Percentiles rank a stretch among this genome's conserved stretches.
Conservation (phyloP, 1,284 basidiomycete species). For the Pseudozyma pruni region DNA sequence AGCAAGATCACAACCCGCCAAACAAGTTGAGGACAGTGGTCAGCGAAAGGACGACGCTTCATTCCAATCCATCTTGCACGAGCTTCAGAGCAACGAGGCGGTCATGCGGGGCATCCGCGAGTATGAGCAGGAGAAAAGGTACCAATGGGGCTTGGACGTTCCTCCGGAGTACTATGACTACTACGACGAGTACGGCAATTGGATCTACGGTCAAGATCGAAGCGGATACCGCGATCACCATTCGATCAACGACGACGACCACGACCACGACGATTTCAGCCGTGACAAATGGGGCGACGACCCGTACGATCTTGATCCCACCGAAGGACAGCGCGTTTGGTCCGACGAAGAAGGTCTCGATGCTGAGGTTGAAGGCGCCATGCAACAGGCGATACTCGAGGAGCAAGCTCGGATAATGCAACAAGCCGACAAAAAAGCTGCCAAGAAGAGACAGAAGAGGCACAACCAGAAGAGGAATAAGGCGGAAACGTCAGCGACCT, state of each 20-base stretch:
- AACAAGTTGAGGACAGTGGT: no score
- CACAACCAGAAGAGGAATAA: neutral
- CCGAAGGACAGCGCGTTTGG: neutral
- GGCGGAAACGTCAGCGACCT: neutral
- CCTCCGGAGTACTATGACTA: no score
- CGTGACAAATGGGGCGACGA: constrained; percentile 1
- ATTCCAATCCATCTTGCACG: no score
- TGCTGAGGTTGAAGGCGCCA: neutral
- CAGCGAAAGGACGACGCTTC: no score
- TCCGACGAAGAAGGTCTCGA: neutral
- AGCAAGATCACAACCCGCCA: no score
- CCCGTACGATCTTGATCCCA: neutral
- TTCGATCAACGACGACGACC: neutral
- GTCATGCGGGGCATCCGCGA: no score
- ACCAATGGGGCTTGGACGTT: no score
- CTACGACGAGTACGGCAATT: no score
- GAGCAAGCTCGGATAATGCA: neutral
- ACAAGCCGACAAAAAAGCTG: neutral
- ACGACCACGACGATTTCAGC: neutral
- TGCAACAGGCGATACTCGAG: neutral
- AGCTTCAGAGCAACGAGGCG: no score
- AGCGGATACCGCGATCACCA: neutral
- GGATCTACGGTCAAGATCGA: no score
- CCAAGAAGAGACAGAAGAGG: neutral
- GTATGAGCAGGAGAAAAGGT: no score